phyloP scores from a whole-genome alignment of 805 yeast genomes.

The Tetrapisispora phaffii region DNA sequence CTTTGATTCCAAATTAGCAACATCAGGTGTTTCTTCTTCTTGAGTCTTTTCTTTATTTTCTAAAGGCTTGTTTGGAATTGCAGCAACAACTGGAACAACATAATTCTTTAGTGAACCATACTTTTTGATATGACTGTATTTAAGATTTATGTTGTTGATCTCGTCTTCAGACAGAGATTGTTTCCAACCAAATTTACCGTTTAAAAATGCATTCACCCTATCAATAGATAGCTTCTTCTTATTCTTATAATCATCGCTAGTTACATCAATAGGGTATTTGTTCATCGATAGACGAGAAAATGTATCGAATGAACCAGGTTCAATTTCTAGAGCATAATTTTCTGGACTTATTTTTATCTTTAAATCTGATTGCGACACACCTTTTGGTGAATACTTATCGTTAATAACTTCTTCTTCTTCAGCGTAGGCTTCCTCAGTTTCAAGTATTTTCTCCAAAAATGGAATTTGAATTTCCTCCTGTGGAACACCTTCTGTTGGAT shows the following conservation, averaged over 20 bases:
- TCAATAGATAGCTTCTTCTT: conserved; percentile 28
- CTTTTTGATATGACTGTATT: conserved; percentile 13
- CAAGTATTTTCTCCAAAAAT: conserved; percentile 53
- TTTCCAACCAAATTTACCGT: conserved; percentile 52
- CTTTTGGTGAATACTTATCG: conserved; percentile 35
- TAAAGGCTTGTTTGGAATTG: neutral
- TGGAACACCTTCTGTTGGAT: conserved; percentile 93
- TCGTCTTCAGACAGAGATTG: conserved; percentile 33
- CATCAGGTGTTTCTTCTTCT: neutral
- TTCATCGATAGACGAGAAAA: conserved; percentile 55
- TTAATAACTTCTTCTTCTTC: conserved; percentile 24
- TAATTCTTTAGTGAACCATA: conserved; percentile 14
- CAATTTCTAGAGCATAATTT: conserved; percentile 73
- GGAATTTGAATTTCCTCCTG: conserved; percentile 71
- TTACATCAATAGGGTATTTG: conserved; percentile 23
- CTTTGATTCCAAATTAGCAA: conserved; percentile 1
- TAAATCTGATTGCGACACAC: conserved; percentile 57
- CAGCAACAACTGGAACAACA: neutral
- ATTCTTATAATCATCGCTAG: conserved; percentile 24
- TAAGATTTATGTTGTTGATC: conserved; percentile 19
- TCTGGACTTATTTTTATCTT: conserved; percentile 71
- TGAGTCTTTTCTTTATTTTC: neutral
- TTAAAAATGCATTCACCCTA: conserved; percentile 33
- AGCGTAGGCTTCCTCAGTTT: conserved; percentile 43
- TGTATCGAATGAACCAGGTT: conserved; percentile 67